Evolutionary conservation across 2,329 filamentous ascomycete genomes (phyloP).

Genomic region (Fusarium denticulatum): DNA sequence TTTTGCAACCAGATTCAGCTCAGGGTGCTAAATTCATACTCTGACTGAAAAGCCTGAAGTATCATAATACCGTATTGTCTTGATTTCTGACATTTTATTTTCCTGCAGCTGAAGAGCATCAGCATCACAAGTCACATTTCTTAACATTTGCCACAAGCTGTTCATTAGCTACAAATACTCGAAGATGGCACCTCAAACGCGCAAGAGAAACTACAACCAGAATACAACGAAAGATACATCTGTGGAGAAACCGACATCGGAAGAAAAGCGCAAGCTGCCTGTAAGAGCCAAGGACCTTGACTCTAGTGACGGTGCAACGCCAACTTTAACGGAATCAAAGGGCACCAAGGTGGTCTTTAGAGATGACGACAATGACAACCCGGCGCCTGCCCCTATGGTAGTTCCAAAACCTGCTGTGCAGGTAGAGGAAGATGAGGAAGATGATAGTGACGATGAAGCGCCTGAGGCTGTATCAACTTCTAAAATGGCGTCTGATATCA

Average conservation of each 20-base stretch:
- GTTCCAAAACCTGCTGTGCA: constrained; percentile 20
- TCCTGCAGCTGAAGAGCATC: neutral
- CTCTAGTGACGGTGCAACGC: neutral
- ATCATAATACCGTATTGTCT: too few relatives aligned
- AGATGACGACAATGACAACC: constrained; percentile 46
- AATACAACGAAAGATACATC: constrained; percentile 21
- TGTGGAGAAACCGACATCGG: constrained; percentile 11
- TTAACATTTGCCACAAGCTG: neutral
- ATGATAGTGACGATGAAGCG: constrained; percentile 63
- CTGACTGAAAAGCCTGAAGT: neutral
- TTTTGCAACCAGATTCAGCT: constrained; percentile 7
- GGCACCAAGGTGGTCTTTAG: constrained; percentile 49
- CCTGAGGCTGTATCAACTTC: constrained; percentile 68
- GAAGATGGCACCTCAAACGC: constrained; percentile 42
- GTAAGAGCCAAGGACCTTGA: constrained; percentile 49
- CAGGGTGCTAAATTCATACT: neutral
- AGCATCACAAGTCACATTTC: neutral
- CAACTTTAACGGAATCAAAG: constrained; percentile 26
- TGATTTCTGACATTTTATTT: neutral
- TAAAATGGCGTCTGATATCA: constrained; percentile 57
- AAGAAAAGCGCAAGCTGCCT: constrained; percentile 46
- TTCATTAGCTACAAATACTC: constrained; percentile 10
- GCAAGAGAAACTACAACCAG: constrained; percentile 46
- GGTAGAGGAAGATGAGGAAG: constrained; percentile 45
- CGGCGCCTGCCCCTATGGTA: constrained; percentile 6